Conservation (phyloP, 495 filamentous ascomycete genomes). For the Podospora pseudopauciseta region DNA sequence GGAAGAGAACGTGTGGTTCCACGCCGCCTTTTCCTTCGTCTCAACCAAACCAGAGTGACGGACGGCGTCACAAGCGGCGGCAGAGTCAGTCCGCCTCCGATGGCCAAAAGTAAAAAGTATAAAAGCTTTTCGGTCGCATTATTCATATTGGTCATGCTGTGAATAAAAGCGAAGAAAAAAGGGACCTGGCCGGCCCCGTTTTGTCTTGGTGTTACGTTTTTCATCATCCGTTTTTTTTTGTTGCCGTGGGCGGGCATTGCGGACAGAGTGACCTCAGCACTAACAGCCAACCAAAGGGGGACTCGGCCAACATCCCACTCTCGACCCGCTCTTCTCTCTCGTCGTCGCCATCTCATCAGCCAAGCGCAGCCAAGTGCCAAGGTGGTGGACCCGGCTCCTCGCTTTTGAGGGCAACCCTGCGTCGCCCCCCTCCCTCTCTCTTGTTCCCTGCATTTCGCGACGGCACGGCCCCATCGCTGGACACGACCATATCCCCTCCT, state of each 20-base stretch:
- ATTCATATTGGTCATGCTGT: background rate
- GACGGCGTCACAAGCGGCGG: background rate
- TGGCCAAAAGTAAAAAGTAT: background rate
- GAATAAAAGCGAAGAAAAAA: constrained; percentile 1
- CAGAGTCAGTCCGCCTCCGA: background rate
- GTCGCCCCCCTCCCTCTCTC: constrained; percentile 6
- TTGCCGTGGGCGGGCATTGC: background rate
- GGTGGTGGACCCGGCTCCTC: constrained; percentile 1
- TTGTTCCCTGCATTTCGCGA: constrained; percentile 9
- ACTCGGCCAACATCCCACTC: constrained; percentile 8
- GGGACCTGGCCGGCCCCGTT: background rate
- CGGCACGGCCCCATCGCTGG: constrained; percentile 10
- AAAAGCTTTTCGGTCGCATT: background rate
- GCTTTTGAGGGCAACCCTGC: constrained; percentile 5
- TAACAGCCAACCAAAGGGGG: constrained; percentile 10
- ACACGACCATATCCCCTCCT: constrained; percentile 19
- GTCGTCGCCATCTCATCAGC: constrained; percentile 9
- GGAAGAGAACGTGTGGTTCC: background rate
- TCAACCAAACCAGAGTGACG: background rate
- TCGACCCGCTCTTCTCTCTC: constrained; percentile 7
- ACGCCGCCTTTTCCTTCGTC: background rate
- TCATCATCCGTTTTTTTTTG: background rate
- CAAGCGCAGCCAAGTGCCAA: constrained; percentile 1
- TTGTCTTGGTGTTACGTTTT: constrained; percentile 5
- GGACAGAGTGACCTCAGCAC: constrained; percentile 16